Percentiles rank a stretch among this genome's conserved stretches.
Evolutionary conservation across 345 rosid genomes (phyloP).

Genomic region (Lumnitzera racemosa): DNA sequence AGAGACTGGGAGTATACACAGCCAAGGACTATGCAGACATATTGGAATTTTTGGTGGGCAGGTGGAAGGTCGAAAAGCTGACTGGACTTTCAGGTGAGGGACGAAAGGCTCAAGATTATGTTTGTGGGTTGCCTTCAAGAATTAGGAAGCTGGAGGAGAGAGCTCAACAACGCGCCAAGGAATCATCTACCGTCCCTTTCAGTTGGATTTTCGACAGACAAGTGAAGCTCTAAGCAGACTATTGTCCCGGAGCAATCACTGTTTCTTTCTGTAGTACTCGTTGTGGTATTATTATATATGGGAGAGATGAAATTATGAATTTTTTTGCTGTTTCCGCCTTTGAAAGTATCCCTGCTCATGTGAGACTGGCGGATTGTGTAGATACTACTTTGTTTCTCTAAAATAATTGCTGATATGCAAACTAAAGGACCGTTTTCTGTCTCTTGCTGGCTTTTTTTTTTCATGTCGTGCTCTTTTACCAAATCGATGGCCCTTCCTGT

Average conservation of each 20-base stretch:
- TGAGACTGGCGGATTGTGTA: too few species aligned
- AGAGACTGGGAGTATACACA: constrained; percentile 81
- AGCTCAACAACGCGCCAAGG: constrained; percentile 62
- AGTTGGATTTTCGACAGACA: constrained; percentile 77
- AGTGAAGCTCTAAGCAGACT: constrained; percentile 44
- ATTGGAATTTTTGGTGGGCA: constrained; percentile 71
- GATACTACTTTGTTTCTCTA: too few species aligned
- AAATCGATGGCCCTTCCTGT: too few species aligned
- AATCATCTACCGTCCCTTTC: constrained; percentile 49
- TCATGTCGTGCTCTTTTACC: too few species aligned
- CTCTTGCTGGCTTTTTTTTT: too few species aligned
- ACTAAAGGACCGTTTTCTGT: too few species aligned
- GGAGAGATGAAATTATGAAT: not conserved
- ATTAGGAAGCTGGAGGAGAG: constrained; percentile 81
- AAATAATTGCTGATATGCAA: too few species aligned
- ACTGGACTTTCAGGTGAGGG: constrained; percentile 76
- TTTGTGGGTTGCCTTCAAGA: constrained; percentile 65
- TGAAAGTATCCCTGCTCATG: not conserved
- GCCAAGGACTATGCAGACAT: constrained; percentile 87
- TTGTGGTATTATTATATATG: not conserved
- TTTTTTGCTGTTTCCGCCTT: not conserved
- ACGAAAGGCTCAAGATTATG: constrained; percentile 76
- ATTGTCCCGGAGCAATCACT: not conserved
- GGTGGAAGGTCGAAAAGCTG: constrained; percentile 60
- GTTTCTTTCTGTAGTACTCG: not conserved